Base-by-base conservation (phyloP, 1,284 basidiomycete species). In the Cutaneotrichosporon sp. region DNA sequence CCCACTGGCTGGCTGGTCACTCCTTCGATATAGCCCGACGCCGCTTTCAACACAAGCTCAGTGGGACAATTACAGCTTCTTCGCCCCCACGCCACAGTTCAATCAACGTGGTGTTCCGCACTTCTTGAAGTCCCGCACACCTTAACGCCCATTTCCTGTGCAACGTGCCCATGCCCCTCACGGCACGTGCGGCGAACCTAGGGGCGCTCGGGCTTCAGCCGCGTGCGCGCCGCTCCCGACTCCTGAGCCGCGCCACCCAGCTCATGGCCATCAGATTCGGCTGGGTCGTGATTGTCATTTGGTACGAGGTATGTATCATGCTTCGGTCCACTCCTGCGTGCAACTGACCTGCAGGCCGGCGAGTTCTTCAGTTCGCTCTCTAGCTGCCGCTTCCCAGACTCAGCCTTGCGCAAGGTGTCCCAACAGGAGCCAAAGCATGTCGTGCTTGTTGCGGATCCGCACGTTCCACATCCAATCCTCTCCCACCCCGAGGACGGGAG, bases 371-470 rank as follows among this genome's bases (percentile, higher is more conserved):
- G 64, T 53, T 72, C 71, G 12, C 61, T 75, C 1, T 75, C 74
- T 3, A 62, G 67, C 9, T 76, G 75, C 41, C 67, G 65, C 11
- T 76, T 74, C 50, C 72, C 74, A 17, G 72, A 75, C 42, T 61
- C 68, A 3, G 55, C 37, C 3, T 60, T 75, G 1, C 63, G 65
- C n/a, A 29, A 38, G 10, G 20, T 12, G 22, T 54, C 54, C 10
- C 20, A 35, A 16, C 26, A 39, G 4, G 32, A 49, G 1, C 79
- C 82, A 12, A 80, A 81, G 5, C 86, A 85, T 60, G 76, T 90
- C 25, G 78, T 90, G 14, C 77, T 92, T 46, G 66, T 90, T 19
- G 82, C 88, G 4, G 89, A 92, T 66, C 81, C 87, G 1, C 88
- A 91, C 67, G 78, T 91, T 16, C 80, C 83, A 25, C 81, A 84